Conservation (phyloP, 306 rosid genomes). For the Pueraria montana region DNA sequence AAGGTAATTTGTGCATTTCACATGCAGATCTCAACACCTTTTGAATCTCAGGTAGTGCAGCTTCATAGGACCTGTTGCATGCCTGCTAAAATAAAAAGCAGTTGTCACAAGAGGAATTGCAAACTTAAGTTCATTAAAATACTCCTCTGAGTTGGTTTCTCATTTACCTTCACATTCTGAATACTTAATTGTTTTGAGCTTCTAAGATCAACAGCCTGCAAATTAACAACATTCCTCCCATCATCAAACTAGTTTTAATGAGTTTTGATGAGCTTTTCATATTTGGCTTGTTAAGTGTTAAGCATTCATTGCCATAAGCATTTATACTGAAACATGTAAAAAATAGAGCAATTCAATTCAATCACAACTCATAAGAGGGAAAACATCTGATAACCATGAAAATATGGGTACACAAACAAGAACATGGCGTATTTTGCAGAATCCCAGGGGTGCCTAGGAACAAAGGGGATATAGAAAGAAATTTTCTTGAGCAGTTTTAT, state of each 20-base stretch:
- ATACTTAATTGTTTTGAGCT: constrained; percentile 65
- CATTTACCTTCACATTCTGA: constrained; percentile 68
- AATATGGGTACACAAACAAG: constrained; percentile 2
- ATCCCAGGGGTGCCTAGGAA: background rate
- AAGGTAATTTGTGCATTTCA: constrained; percentile 80
- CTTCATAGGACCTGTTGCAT: constrained; percentile 61
- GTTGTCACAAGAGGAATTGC: constrained; percentile 37
- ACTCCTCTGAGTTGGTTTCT: constrained; percentile 28
- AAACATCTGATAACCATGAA: constrained; percentile 25
- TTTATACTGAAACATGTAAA: constrained; percentile 28
- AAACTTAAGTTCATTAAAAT: constrained; percentile 34
- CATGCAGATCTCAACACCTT: constrained; percentile 83
- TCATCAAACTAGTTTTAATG: constrained; percentile 48
- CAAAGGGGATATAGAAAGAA: constrained; percentile 9
- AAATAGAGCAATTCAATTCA: constrained; percentile 20
- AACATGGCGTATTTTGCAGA: constrained; percentile 2
- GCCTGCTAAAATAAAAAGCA: constrained; percentile 61
- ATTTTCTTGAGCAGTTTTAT: background rate
- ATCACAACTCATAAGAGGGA: background rate
- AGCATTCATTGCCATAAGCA: constrained; percentile 40
- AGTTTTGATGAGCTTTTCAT: constrained; percentile 31
- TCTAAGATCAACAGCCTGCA: constrained; percentile 91
- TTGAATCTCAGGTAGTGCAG: constrained; percentile 80
- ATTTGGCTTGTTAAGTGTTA: constrained; percentile 28
- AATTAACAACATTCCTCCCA: constrained; percentile 45